phyloP scores from a whole-genome alignment of 352 stramenopile genomes.

The Aphanomyces stellatus region DNA sequence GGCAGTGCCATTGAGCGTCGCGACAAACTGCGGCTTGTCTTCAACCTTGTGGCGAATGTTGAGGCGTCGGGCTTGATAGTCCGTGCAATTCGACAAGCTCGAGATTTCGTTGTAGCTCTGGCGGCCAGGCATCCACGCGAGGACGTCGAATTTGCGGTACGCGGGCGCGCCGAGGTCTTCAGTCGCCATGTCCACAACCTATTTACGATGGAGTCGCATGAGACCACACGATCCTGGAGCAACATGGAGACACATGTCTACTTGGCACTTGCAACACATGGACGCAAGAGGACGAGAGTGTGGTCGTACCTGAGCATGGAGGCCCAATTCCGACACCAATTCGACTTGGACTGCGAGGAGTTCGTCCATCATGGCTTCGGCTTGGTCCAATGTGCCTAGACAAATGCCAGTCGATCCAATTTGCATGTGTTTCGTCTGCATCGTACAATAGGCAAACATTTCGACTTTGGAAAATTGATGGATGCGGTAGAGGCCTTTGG shows the following conservation, averaged over 20 bases:
- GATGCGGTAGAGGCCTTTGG: slow-evolving; percentile 78
- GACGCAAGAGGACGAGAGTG: too few species aligned
- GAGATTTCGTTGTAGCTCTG: slow-evolving; percentile 73
- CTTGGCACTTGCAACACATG: too few species aligned
- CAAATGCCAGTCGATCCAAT: background rate
- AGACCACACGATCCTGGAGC: background rate
- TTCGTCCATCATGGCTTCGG: slow-evolving; percentile 60
- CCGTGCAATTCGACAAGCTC: slow-evolving; percentile 84
- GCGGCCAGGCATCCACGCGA: slow-evolving; percentile 81
- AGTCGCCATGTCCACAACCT: slow-evolving; percentile 77
- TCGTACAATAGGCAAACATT: slow-evolving; percentile 71
- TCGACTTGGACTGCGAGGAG: slow-evolving; percentile 70
- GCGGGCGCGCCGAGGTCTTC: slow-evolving; percentile 69
- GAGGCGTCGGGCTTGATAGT: slow-evolving; percentile 80
- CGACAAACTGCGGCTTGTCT: slow-evolving; percentile 63
- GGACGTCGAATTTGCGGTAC: slow-evolving; percentile 81
- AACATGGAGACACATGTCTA: too few species aligned
- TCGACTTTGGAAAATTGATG: slow-evolving; percentile 89
- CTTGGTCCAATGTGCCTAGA: slow-evolving; percentile 49
- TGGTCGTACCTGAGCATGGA: slow-evolving; percentile 62
- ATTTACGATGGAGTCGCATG: background rate
- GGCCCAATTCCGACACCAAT: slow-evolving; percentile 65
- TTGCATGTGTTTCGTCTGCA: background rate
- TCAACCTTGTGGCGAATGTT: slow-evolving; percentile 74
- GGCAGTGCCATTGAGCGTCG: slow-evolving; percentile 84